Base-by-base conservation (phyloP, 352 stramenopile genomes). In the Phytopythium vexans region DNA sequence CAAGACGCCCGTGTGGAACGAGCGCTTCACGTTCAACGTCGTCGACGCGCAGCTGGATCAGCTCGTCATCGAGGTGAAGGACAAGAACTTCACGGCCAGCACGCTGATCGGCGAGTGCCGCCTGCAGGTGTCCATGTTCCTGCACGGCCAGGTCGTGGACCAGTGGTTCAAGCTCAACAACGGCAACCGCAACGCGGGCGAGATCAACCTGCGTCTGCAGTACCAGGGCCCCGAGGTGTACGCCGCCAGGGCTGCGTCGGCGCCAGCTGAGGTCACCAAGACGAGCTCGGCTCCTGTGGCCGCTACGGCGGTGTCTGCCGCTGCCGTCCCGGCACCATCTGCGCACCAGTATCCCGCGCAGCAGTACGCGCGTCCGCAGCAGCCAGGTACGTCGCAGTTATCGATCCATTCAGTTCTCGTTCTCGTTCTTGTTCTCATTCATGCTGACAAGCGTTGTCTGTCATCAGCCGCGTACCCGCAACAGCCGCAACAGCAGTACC, bases 101-200 rank as follows among this genome's bases (percentile, higher is more conserved):
- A 72, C 65, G 10, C 69, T 91, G 35, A 93, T 93, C 44, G 83
- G 83, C n/a, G 76, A 87, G 54, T 75, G 72, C 42, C 72, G 72
- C 14, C 68, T 94, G 21, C 81, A 79, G 16, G 49, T 94, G 37
- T 91, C 72, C 55, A 89, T 87, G 70, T 91, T 94, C 34, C 54
- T 86, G 40, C 59, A 66, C 35, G 81, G 83, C 27, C 66, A 69
- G 39, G 64, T 94, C 45, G 67, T 78, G 46, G 83, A 94, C 66
- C 70, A 94, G 50, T 94, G 83, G 83, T 92, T 86, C 64, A 70
- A 80, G 16, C 62, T 94, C 41, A 88, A 89, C 65, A 87, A 88
- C 50, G 67, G 77, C 44, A 64, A 60, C 32, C 71, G 74, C 41
- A 60, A 63, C 33, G 76, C 77, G 7, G 83, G 83, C 6, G 82